A percentile compares a stretch with the other conserved stretches of the same genome.
phyloP scores from a whole-genome alignment of 345 rosid species.

The Rhizophora mangle region DNA sequence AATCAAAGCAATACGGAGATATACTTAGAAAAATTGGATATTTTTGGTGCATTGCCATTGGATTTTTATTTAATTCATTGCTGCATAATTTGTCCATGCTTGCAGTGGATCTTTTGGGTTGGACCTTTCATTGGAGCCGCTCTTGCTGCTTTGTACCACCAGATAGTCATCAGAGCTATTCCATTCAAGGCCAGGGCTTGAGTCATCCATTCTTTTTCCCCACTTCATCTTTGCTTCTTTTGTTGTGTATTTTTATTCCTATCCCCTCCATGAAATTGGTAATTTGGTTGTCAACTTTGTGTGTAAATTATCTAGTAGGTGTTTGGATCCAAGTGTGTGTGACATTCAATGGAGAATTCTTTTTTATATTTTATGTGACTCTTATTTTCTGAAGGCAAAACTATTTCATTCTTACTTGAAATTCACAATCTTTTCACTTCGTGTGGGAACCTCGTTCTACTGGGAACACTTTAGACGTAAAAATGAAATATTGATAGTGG shows the following conservation, averaged over 20 bases:
- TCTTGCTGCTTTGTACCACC: conserved; percentile 33
- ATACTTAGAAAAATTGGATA: neutral
- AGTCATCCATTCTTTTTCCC: neutral
- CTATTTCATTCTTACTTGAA: too few relatives aligned
- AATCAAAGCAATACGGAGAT: neutral
- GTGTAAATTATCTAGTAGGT: conserved; percentile 19
- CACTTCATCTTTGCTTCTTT: neutral
- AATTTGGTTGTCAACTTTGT: conserved; percentile 3
- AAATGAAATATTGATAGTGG: too few relatives aligned
- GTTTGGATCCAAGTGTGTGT: neutral
- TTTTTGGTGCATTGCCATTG: neutral
- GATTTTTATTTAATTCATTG: neutral
- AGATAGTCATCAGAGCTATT: conserved; percentile 31
- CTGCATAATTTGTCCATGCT: neutral
- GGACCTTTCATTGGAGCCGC: conserved; percentile 35
- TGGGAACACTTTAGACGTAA: too few relatives aligned
- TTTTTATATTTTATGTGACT: neutral
- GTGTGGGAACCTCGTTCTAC: too few relatives aligned
- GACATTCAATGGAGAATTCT: conserved; percentile 11
- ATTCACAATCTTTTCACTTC: too few relatives aligned
- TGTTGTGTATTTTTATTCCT: neutral
- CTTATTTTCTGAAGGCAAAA: too few relatives aligned
- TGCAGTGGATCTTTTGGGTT: conserved; percentile 34
- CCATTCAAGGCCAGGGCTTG: conserved; percentile 28
- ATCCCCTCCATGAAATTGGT: conserved; percentile 1